Conservation (phyloP, 352 stramenopile genomes). For the Heterotrichella gracilis region DNA sequence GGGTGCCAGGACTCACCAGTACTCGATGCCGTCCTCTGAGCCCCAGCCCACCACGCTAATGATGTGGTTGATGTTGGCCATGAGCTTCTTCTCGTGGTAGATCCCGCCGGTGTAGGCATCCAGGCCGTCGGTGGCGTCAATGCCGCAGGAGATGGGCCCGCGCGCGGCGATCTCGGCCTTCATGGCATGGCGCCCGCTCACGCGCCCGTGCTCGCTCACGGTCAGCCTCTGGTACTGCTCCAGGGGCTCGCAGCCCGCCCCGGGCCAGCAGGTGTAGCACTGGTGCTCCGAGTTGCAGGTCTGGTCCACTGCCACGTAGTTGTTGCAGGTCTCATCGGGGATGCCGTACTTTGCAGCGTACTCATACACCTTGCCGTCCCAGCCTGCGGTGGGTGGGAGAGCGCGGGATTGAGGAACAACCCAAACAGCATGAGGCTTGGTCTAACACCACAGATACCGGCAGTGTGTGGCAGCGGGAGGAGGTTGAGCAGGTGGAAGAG, state of each 20-base stretch:
- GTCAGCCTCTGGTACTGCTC: slow-evolving; percentile 50
- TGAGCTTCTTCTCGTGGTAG: slow-evolving; percentile 23
- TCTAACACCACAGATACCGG: no score
- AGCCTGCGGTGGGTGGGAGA: no score
- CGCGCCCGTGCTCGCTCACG: slow-evolving; percentile 45
- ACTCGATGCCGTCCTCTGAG: slow-evolving; percentile 39
- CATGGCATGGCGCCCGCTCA: slow-evolving; percentile 43
- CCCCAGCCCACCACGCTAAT: slow-evolving; percentile 67
- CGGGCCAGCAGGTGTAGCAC: slow-evolving; percentile 42
- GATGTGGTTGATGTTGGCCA: slow-evolving; percentile 49
- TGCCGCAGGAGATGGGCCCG: slow-evolving; percentile 47
- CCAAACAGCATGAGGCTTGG: no score
- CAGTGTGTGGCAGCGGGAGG: no score
- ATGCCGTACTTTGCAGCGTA: slow-evolving; percentile 48
- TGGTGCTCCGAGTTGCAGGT: slow-evolving; percentile 41
- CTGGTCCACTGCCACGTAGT: slow-evolving; percentile 41
- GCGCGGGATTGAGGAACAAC: no score
- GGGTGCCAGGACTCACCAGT: no score
- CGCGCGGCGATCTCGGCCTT: slow-evolving; percentile 57
- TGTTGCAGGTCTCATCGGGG: slow-evolving; percentile 53
- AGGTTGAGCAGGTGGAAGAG: no score
- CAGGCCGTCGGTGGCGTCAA: slow-evolving; percentile 49
- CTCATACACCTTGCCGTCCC: no score
- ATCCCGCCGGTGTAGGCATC: slow-evolving; percentile 28
- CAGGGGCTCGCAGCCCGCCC: slow-evolving; percentile 35